Evolutionary conservation across 176 grass and related monocot genomes (phyloP).

Genomic region (Elaeis guineensis): DNA sequence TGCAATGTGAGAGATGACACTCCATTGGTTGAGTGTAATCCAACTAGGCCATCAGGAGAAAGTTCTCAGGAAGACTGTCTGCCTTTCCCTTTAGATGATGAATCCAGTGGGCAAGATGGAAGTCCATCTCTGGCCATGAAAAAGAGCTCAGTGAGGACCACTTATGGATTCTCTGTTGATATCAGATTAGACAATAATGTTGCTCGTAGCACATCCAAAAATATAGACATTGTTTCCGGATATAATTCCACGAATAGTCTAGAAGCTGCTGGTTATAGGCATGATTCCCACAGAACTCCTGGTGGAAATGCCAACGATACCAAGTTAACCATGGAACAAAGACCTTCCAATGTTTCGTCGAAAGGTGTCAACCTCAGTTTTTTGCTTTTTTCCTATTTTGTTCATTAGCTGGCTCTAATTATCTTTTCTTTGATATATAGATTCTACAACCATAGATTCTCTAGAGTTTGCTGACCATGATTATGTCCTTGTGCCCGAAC

Average conservation of each 20-base stretch:
- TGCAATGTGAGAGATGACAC: slow-evolving; percentile 43
- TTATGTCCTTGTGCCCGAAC: slow-evolving; percentile 81
- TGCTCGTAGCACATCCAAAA: slow-evolving; percentile 52
- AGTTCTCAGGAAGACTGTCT: slow-evolving; percentile 85
- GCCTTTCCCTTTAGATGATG: slow-evolving; percentile 79
- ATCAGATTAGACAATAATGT: slow-evolving; percentile 45
- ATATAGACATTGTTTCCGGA: slow-evolving; percentile 44
- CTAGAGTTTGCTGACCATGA: slow-evolving; percentile 97
- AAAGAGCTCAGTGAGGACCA: slow-evolving; percentile 28
- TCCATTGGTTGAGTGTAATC: slow-evolving; percentile 36
- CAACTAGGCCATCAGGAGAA: slow-evolving; percentile 41
- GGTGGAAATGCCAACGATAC: slow-evolving; percentile 39
- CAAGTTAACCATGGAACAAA: slow-evolving; percentile 21
- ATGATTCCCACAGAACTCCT: slow-evolving; percentile 24
- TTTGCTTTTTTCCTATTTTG: slow-evolving; percentile 8
- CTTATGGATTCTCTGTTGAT: slow-evolving; percentile 35
- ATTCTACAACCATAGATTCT: slow-evolving; percentile 68
- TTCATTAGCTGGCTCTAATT: slow-evolving; percentile 26
- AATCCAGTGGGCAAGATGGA: slow-evolving; percentile 53
- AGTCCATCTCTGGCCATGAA: slow-evolving; percentile 25
- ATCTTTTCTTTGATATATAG: slow-evolving; percentile 46
- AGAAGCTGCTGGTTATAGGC: slow-evolving; percentile 10
- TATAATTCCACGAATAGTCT: slow-evolving; percentile 30
- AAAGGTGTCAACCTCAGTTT: slow-evolving; percentile 41
- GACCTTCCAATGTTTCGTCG: slow-evolving; percentile 21